Base-by-base conservation (phyloP, 257 asterid genomes). In the Mentha longifolia region DNA sequence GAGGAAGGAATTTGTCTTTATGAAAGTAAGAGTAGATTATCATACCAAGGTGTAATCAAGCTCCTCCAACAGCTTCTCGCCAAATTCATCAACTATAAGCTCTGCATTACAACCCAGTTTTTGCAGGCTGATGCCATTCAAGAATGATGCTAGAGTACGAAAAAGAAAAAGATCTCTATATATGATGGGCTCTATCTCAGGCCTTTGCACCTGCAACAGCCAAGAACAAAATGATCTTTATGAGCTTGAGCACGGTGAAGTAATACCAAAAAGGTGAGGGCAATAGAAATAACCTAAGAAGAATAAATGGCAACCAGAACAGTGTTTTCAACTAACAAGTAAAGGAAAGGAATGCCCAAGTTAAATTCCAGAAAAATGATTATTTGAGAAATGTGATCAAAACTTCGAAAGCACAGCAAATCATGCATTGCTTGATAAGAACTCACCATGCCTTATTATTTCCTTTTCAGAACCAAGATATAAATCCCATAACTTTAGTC, bases 1-100 rank as follows among this genome's bases (percentile, higher is more conserved):
- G 47, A 59, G 15, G 31, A 1, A 37, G 17, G 49, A 22, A 14
- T 28, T 5, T 52, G 42, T 73, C 65, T 42, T 35, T 55, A 65
- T 6, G 50, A 71, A 73, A 70, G 15, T 41, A 55, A 71, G 81
- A 39, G 79, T 67, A 52, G 63, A 74, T n/a, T 65, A 55, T 30
- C 57, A 78, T 90, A 92, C 98, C 96, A 94, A 81, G 78, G 95
- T 88, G 76, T 94, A 91, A 85, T 94, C 97, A 60, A 91, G 94
- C 88, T 94, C 97, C 95, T 94, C 99, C 91, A 94, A 76, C 77
- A 94, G 94, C 85, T 94, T 94, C 84, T 94, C 99, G 55, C 99
- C 99, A 69, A 94, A 94, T 79, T 94, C 99, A 80, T 94, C 99
- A 75, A 91, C 96, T 76, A 94, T 89, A 80, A 94, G 97, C 88